These are phyloP conservation scores for Lentinula sp. DNA, from an alignment of 768 basidiomycete genomes.

Conservation along the genomic window DNA sequence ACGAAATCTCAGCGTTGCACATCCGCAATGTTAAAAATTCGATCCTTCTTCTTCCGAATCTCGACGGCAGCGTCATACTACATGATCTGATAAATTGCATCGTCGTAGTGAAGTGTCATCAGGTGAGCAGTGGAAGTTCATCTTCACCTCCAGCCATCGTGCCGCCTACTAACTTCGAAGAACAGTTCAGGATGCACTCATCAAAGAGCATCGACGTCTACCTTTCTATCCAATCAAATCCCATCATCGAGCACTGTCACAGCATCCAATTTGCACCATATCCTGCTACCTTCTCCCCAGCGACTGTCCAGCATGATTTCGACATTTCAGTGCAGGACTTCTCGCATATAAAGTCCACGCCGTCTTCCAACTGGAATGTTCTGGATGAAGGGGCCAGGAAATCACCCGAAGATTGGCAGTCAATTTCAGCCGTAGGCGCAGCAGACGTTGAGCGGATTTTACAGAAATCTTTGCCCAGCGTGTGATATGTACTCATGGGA, in stretches of 20 bases:
- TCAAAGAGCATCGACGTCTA: constrained; percentile 62
- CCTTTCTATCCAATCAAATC: constrained; percentile 61
- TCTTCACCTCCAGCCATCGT: background rate
- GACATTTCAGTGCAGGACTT: constrained; percentile 72
- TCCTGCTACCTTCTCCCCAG: constrained; percentile 31
- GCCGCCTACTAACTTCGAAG: background rate
- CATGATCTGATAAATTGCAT: constrained; percentile 58
- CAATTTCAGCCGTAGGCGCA: constrained; percentile 4
- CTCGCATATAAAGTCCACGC: constrained; percentile 70
- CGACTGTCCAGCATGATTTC: constrained; percentile 20
- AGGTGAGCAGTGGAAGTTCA: constrained; percentile 40
- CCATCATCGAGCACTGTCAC: constrained; percentile 74
- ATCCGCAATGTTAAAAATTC: constrained; percentile 53
- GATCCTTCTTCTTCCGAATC: constrained; percentile 57
- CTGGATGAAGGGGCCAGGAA: constrained; percentile 15
- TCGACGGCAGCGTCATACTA: constrained; percentile 70
- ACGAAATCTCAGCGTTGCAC: constrained; percentile 53
- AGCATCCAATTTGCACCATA: constrained; percentile 60
- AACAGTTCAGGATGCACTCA: constrained; percentile 83
- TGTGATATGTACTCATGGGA: background rate
- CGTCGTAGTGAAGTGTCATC: constrained; percentile 73
- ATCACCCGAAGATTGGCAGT: constrained; percentile 21
- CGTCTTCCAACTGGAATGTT: constrained; percentile 72
- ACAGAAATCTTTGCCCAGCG: background rate
- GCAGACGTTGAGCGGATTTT: background rate